These are phyloP conservation scores for Buddleja alternifolia DNA, from an alignment of 257 asterid species.

Conservation along the genomic window DNA sequence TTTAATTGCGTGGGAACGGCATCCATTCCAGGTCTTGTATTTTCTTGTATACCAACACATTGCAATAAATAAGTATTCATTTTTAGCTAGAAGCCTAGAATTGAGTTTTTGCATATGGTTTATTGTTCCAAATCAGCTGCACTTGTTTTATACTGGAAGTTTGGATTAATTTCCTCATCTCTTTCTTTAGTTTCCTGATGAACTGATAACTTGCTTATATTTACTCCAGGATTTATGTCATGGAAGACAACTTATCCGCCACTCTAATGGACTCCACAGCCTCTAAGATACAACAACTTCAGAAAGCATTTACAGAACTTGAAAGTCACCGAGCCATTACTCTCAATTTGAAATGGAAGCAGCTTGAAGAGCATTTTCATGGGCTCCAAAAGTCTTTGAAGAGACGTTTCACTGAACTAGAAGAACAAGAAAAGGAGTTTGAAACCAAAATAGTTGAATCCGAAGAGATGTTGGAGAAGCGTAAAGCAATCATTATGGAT, in stretches of 20 bases:
- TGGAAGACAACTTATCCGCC: constrained; percentile 66
- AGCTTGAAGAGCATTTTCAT: constrained; percentile 82
- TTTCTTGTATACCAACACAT: background rate
- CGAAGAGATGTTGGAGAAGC: constrained; percentile 58
- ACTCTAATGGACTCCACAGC: constrained; percentile 64
- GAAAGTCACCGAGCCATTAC: constrained; percentile 83
- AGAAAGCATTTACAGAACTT: constrained; percentile 86
- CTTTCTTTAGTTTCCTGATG: constrained; percentile 1
- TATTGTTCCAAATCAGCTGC: constrained; percentile 5
- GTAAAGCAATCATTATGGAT: constrained; percentile 62
- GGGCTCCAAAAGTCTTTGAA: constrained; percentile 89
- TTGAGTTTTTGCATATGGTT: background rate
- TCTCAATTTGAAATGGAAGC: constrained; percentile 83
- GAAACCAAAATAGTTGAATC: constrained; percentile 63
- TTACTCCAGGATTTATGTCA: constrained; percentile 42
- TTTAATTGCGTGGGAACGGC: background rate
- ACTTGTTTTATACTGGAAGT: background rate
- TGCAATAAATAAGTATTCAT: background rate
- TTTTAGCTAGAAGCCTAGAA: background rate
- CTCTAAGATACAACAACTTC: constrained; percentile 77
- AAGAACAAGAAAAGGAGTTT: constrained; percentile 80
- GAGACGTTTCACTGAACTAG: constrained; percentile 83
- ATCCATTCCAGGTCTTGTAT: background rate
- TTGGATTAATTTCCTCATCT: background rate
- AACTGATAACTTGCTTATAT: constrained; percentile 20